Evolutionary conservation across 345 rosid genomes (phyloP).

Genomic region (Trapa bicornis): DNA sequence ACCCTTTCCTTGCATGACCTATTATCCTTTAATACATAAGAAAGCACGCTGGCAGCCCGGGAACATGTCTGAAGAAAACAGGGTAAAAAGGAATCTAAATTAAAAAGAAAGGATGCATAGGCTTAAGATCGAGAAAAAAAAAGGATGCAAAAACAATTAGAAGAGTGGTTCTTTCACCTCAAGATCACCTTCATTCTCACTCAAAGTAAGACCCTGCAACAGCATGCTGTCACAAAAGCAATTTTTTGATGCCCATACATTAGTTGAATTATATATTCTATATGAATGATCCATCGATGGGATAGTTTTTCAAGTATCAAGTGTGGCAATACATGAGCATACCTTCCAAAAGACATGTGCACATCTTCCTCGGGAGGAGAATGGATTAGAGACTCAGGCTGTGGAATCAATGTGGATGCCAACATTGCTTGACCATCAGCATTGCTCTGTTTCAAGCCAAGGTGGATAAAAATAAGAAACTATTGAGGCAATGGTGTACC

Average conservation of each 20-base stretch:
- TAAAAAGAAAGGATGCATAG: background rate
- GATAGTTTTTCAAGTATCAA: background rate
- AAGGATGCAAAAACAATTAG: background rate
- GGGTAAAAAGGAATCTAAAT: background rate
- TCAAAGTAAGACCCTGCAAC: slow-evolving; percentile 67
- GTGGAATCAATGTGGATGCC: slow-evolving; percentile 89
- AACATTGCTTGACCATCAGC: slow-evolving; percentile 82
- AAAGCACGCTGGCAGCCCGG: slow-evolving; percentile 93
- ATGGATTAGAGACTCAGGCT: slow-evolving; percentile 42
- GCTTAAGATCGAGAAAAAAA: background rate
- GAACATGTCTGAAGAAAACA: slow-evolving; percentile 55
- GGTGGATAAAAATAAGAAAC: slow-evolving; percentile 11
- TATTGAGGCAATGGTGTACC: slow-evolving; percentile 2
- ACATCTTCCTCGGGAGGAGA: slow-evolving; percentile 77
- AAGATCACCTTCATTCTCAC: slow-evolving; percentile 83
- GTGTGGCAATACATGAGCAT: slow-evolving; percentile 5
- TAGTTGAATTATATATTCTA: background rate
- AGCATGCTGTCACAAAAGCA: slow-evolving; percentile 59
- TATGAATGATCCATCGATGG: background rate
- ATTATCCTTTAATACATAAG: slow-evolving; percentile 75
- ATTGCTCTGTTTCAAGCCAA: slow-evolving; percentile 41
- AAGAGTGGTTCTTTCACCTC: slow-evolving; percentile 42
- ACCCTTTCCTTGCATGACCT: slow-evolving; percentile 83
- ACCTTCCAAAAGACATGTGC: slow-evolving; percentile 99
- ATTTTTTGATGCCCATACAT: background rate